Base-by-base conservation (phyloP, 805 yeast genomes). In the Ogataea neopini region DNA sequence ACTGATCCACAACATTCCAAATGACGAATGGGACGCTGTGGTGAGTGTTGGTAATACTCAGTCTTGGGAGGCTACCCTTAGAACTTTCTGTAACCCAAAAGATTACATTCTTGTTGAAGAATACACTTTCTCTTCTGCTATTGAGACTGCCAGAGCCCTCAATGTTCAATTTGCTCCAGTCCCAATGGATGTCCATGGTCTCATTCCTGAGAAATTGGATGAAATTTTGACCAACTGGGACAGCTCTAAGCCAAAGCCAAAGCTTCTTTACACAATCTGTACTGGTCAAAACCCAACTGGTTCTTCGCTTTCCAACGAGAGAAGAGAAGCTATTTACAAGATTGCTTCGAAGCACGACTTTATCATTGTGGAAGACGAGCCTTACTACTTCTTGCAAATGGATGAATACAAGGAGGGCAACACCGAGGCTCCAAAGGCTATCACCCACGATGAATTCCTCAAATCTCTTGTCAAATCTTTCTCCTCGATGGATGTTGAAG, bases 241-340 rank as follows among this genome's bases (percentile, higher is more conserved):
- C 44, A 44, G 58, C 34, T 58, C 68, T 22, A 73, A 68, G 32
- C 78, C 80, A 49, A 82, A 82, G 68, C 98, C 98, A 56, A 89
- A 86, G 68, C 72, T 92, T 50, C 74, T 92, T 58, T 94, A 94
- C 79, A 83, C 94, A 34, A 88, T 92, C 59, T 85, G 94, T 56
- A 94, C 98, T 7, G 99, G 99, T 53, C 98, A 94, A 74, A 92
- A 92, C 77, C 99, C 99, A 54, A 91, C 97, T 15, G 99, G 99
- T 32, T 83, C 96, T 3, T 86, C 89, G 19, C 73, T 94, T 60
- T 73, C 85, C 29, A 70, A 61, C 22, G 91, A 88, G 61, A 83
- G 98, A 73, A 87, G 97, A 72, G 66, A 70, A 52, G 80, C 76
- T 47, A 78, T 94, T 56, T 91, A 90, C 70, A 76, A 79, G 51